Base-by-base conservation (phyloP, 2,329 filamentous ascomycete genomes). In the Tolypocladium guangdongense region DNA sequence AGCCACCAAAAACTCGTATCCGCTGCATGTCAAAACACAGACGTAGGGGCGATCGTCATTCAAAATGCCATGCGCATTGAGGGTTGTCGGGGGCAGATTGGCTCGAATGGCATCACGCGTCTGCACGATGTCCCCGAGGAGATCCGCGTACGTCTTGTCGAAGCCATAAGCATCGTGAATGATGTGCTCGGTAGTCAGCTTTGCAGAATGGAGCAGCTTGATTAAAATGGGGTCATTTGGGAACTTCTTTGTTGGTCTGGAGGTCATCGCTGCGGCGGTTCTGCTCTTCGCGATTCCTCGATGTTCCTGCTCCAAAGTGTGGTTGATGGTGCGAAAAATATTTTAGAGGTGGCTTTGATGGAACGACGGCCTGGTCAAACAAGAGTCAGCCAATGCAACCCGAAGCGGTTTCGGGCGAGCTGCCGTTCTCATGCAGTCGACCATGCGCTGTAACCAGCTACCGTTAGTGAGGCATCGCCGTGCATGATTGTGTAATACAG, bases 1-100 rank as follows among this genome's bases (percentile, higher is more conserved):
- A 3, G 59, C 60, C 6, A 63, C 61, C 12, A 60, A 45, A 27
- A 62, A 62, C 43, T 61, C 61, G 41, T 63, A 63, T 7, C 61
- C 60, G 10, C 56, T 56, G 22, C 36, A 33, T 20, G 59, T 54
- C 16, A 61, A 56, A 18, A 56, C 49, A 7, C 47, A 45, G 7
- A 58, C 38, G 22, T 63, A 57, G 2, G 57, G 55, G 4, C 16
- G 12, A 3, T 55, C 35, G 1, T 56, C 38, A 2, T 20, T 22
- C 16, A 62, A 35, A 5, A 61, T 7, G 0, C 55, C 56, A 2
- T 47, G 41, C 1, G 53, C 51, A 12, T 35, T 45, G 5, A 61
- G 50, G 2, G 27, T 46, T 2, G 52, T 53, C 10, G 50, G 4
- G 2, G 59, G 57, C 1, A 59, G 32, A 8, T 24, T 30, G 30